Evolutionary conservation across 192 early-diverging fungal genomes (phyloP), one percentile per base, ranked within the genome.

Genomic region (Chytriomyces hyalinus): DNA sequence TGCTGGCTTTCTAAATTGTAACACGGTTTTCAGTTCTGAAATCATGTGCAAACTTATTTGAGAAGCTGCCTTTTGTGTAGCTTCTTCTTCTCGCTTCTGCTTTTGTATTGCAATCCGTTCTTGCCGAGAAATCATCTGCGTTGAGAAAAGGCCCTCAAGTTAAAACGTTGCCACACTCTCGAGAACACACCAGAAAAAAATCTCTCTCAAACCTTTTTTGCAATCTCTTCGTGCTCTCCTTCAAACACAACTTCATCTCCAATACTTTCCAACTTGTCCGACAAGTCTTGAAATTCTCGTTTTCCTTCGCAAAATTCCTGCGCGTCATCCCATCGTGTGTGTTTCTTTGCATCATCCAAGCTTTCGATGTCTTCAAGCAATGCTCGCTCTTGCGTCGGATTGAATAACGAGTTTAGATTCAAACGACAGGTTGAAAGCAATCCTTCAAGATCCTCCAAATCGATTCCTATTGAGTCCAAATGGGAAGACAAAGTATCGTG

Each of bases 41-140:
- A 57, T 20, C 53, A 57, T n/a, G 13, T 57, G 53, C 53, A 57
- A n/a, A 20, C 53, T 57, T 20, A 57, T 4, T 57, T 57, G 53
- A 57, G 20, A n/a, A 0, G 53, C 53, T n/a, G 53, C 53, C 4
- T 57, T 57, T 2, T 57, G 53, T 13, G 53, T 57, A 3, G 53
- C 53, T 57, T 57, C 53, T 57, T 57, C 53, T 57, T 57, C 53
- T 13, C 53, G 53, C 20, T 57, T 57, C 53, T 57, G 53, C 20
- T 57, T 57, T 20, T 57, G 53, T 13, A 57, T 20, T 57, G 53
- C 53, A n/a, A 57, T 57, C 53, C 53, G 53, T 20, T 57, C 53
- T 2, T 13, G 15, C 3, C 53, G 53, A 1, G 53, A 20, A 13
- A 57, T 20, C 13, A 57, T 20, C 53, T 57, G 20, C 2, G 15